A percentile compares a stretch with the other conserved stretches of the same genome.
These are phyloP conservation scores for Umbelopsis sp. DNA, from an alignment of 192 early-diverging fungal species.

Conservation along the genomic window DNA sequence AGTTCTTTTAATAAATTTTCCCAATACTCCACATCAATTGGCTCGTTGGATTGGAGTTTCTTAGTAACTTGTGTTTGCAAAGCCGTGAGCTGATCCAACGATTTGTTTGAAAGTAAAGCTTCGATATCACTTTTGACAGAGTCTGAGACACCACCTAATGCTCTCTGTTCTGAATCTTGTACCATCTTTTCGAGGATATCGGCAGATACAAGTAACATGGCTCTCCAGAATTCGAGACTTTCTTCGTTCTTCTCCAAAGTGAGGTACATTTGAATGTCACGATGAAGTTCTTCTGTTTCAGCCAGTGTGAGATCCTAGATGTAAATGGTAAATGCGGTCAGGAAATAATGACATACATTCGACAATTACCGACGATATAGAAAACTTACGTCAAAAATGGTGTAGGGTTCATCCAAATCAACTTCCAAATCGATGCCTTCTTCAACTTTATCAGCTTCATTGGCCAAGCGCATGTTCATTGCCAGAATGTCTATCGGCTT, in stretches of 20 bases:
- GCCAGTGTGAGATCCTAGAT: constrained; percentile 56
- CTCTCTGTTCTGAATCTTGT: constrained; percentile 18
- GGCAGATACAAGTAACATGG: constrained; percentile 80
- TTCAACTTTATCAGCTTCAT: constrained; percentile 67
- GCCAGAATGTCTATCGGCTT: constrained; percentile 94
- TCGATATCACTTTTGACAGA: constrained; percentile 66
- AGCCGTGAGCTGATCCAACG: constrained; percentile 66
- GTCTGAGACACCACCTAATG: constrained; percentile 45
- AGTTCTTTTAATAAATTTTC: constrained; percentile 76
- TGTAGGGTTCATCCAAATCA: constrained; percentile 88
- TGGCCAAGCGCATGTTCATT: constrained; percentile 82
- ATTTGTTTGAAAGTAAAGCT: constrained; percentile 71
- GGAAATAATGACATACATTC: too few species aligned
- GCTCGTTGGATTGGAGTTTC: constrained; percentile 57
- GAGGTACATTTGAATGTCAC: constrained; percentile 90
- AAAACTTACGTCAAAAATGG: constrained; percentile 63
- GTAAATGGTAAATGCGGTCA: too few species aligned
- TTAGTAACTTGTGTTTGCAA: constrained; percentile 76
- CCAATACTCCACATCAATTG: constrained; percentile 96
- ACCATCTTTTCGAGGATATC: constrained; percentile 60
- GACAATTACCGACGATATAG: constrained; percentile 13
- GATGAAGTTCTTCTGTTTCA: constrained; percentile 78
- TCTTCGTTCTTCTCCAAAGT: constrained; percentile 76
- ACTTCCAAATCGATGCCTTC: constrained; percentile 82
- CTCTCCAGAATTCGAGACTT: constrained; percentile 84